Conservation (phyloP, 2,329 filamentous ascomycete genomes). For the Fusarium sp. region DNA sequence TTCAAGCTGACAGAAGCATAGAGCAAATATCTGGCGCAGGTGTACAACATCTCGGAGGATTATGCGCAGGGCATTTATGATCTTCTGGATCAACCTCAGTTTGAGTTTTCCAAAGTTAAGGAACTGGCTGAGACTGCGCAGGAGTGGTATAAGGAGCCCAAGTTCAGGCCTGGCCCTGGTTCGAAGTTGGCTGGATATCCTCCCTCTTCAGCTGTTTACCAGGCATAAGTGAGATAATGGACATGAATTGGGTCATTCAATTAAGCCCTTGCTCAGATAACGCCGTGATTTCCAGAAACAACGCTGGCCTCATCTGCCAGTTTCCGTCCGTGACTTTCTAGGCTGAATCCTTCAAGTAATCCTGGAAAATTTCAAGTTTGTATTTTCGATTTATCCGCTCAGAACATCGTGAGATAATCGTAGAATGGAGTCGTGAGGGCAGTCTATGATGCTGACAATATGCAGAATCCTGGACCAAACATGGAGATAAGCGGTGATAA, state of each 20-base stretch:
- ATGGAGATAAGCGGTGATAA: conserved; percentile 17
- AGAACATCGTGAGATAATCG: background rate
- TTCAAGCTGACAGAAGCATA: background rate
- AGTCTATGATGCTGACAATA: conserved; percentile 12
- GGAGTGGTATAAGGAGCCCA: conserved; percentile 4
- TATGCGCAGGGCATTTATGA: background rate
- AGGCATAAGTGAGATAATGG: background rate
- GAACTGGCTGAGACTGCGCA: background rate
- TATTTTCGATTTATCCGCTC: background rate
- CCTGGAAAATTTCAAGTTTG: background rate
- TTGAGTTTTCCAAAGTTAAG: background rate
- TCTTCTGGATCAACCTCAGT: background rate
- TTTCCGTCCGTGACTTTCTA: background rate
- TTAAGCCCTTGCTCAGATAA: no score
- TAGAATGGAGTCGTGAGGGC: background rate
- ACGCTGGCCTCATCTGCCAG: background rate
- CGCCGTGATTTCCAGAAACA: background rate
- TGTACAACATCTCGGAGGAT: background rate
- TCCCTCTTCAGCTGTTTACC: background rate
- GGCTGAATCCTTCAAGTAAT: no score
- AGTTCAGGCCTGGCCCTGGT: background rate
- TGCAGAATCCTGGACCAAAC: background rate
- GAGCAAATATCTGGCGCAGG: conserved; percentile 1
- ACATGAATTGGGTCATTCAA: fast-evolving
- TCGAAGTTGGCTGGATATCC: background rate